Evolutionary conservation across 371 early-diverging fungal genomes (phyloP).

Genomic region (Mucor racemosus): DNA sequence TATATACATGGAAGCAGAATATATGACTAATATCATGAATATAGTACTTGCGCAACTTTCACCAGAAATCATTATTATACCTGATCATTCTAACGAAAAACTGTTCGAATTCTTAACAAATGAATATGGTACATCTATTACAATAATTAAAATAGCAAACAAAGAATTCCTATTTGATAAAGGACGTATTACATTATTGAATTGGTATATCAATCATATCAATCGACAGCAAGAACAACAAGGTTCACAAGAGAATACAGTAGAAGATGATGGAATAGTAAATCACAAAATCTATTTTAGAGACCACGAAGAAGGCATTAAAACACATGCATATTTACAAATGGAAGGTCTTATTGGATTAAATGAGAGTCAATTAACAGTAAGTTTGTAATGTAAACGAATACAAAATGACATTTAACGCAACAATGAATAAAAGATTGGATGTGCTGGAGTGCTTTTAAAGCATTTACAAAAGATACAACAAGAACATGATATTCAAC

Average conservation of each 20-base stretch:
- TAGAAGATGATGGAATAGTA: background rate
- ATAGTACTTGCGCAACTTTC: constrained; percentile 16
- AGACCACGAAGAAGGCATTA: constrained; percentile 40
- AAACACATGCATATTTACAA: constrained; percentile 50
- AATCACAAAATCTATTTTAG: constrained; percentile 11
- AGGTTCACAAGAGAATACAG: background rate
- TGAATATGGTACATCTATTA: constrained; percentile 26
- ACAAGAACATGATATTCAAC: background rate
- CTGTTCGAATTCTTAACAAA: background rate
- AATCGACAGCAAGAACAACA: background rate
- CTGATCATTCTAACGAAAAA: constrained; percentile 5
- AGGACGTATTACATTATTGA: constrained; percentile 44
- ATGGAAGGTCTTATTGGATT: constrained; percentile 61
- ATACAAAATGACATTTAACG: background rate
- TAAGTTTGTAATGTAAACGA: background rate
- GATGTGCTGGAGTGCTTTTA: constrained; percentile 68
- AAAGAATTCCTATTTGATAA: constrained; percentile 61
- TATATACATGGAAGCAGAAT: background rate
- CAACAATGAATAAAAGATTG: constrained; percentile 45
- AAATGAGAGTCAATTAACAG: constrained; percentile 40
- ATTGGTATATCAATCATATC: constrained; percentile 23
- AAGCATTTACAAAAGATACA: constrained; percentile 47
- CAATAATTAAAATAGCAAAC: constrained; percentile 46
- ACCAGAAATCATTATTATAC: constrained; percentile 8
- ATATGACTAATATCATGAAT: background rate